A percentile compares a stretch with the other conserved stretches of the same genome.
Evolutionary conservation across 2,329 filamentous ascomycete genomes (phyloP).

Genomic region (Colletotrichum sansevieriae): DNA sequence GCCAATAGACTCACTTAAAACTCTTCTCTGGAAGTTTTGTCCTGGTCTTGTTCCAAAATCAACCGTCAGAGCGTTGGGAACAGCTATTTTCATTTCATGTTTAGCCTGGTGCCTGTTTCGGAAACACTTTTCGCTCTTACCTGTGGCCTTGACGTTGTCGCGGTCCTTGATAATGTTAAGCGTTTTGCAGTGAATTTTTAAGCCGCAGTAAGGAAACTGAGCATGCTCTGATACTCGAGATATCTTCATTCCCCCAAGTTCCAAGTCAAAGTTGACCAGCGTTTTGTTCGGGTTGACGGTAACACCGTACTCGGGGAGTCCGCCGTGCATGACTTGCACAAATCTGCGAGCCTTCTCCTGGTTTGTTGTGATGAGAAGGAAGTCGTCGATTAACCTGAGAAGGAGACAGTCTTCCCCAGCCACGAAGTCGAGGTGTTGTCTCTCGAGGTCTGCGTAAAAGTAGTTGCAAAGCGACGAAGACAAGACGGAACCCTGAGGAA

Average conservation of each 20-base stretch:
- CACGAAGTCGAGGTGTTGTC: constrained; percentile 76
- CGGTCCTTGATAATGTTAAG: constrained; percentile 81
- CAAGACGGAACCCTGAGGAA: constrained; percentile 92
- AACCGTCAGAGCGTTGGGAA: constrained; percentile 82
- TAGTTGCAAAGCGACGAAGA: constrained; percentile 93
- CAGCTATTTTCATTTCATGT: constrained; percentile 50
- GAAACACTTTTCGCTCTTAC: constrained; percentile 55
- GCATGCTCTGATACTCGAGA: constrained; percentile 56
- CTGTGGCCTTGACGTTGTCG: constrained; percentile 62
- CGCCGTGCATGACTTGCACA: constrained; percentile 82
- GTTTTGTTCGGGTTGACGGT: constrained; percentile 83
- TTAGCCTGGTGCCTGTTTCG: neutral
- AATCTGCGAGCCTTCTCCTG: constrained; percentile 77
- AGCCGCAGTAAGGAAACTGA: constrained; percentile 91
- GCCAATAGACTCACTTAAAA: constrained; percentile 67
- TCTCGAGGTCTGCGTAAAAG: constrained; percentile 92
- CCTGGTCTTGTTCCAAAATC: constrained; percentile 81
- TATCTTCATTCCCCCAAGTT: constrained; percentile 66
- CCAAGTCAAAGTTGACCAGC: constrained; percentile 83
- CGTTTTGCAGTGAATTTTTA: constrained; percentile 78
- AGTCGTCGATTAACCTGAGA: constrained; percentile 90
- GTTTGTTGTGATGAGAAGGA: constrained; percentile 85
- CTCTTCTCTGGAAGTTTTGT: constrained; percentile 83
- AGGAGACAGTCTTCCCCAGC: constrained; percentile 72
- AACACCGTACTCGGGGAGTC: constrained; percentile 85